A percentile compares a stretch with the other conserved stretches of the same genome.
Conservation (phyloP, 148 eudicot species). For the Chenopodium album region DNA sequence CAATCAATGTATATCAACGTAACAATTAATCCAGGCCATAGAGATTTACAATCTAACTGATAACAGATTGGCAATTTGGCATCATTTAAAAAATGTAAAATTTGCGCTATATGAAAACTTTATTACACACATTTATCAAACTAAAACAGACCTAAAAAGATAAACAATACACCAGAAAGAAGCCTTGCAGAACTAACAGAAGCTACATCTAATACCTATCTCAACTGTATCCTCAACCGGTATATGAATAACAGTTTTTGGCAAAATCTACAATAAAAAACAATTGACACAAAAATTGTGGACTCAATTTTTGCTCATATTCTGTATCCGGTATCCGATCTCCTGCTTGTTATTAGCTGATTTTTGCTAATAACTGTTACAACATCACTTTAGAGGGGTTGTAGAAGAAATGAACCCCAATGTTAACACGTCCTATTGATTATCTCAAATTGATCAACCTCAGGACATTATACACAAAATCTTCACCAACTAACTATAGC, state of each 20-base stretch:
- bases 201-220: neutral
- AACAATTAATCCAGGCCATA: too few species aligned
- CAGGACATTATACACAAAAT: neutral
- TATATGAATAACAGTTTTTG: neutral
- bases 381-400: neutral
- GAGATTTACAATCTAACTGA: too few species aligned
- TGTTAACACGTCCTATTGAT: neutral
- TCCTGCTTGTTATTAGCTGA: neutral
- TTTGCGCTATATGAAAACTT: neutral
- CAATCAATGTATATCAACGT: too few species aligned
- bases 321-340: neutral
- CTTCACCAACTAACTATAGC: neutral
- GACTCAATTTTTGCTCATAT: neutral
- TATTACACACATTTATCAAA: neutral
- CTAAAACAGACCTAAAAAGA: neutral
- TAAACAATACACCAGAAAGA: neutral
- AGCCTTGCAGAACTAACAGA: neutral
- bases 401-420: neutral
- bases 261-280: neutral
- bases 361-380: conserved; percentile 1
- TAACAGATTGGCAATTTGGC: neutral
- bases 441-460: neutral
- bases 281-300: neutral
- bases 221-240: neutral
- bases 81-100: neutral